Percentiles rank a stretch among this genome's conserved stretches.
These are phyloP conservation scores for Solanum habrochaites DNA, from an alignment of 257 asterid species.

Conservation along the genomic window DNA sequence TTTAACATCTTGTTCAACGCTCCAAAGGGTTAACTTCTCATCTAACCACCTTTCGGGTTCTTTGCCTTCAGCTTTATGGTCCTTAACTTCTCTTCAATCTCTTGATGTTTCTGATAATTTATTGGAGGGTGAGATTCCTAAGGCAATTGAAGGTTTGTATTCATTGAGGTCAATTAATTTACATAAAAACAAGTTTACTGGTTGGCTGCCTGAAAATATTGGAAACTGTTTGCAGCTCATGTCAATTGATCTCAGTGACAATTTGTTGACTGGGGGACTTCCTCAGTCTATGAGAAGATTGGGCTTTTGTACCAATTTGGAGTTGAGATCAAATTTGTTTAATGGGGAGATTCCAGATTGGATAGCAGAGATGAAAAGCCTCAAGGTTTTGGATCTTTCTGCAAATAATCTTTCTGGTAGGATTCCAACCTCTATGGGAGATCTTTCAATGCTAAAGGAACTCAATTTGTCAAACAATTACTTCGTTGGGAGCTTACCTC, in stretches of 20 bases:
- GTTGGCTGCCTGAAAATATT: constrained; percentile 52
- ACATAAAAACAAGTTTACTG: constrained; percentile 38
- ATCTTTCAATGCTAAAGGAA: constrained; percentile 36
- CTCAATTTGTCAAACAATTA: constrained; percentile 47
- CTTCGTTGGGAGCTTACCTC: constrained; percentile 55
- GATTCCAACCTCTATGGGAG: constrained; percentile 35
- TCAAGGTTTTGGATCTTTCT: constrained; percentile 52
- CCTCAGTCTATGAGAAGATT: constrained; percentile 57
- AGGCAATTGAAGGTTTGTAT: constrained; percentile 35
- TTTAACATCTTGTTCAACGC: constrained; percentile 36
- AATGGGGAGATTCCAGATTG: constrained; percentile 60
- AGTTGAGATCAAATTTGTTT: constrained; percentile 37
- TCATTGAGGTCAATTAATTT: constrained; percentile 32
- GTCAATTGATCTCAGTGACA: constrained; percentile 43
- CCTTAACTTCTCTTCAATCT: constrained; percentile 34
- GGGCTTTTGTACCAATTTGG: constrained; percentile 30
- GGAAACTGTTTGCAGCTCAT: constrained; percentile 49
- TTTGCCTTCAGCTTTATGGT: constrained; percentile 38
- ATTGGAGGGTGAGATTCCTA: constrained; percentile 59
- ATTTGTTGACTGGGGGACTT: constrained; percentile 40
- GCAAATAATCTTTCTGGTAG: constrained; percentile 48
- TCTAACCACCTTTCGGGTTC: constrained; percentile 54
- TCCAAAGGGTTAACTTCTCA: constrained; percentile 51
- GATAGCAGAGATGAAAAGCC: constrained; percentile 65
- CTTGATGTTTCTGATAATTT: constrained; percentile 62